Evolutionary conservation across 306 rosid species (phyloP).

Genomic region (Quercus suber): DNA sequence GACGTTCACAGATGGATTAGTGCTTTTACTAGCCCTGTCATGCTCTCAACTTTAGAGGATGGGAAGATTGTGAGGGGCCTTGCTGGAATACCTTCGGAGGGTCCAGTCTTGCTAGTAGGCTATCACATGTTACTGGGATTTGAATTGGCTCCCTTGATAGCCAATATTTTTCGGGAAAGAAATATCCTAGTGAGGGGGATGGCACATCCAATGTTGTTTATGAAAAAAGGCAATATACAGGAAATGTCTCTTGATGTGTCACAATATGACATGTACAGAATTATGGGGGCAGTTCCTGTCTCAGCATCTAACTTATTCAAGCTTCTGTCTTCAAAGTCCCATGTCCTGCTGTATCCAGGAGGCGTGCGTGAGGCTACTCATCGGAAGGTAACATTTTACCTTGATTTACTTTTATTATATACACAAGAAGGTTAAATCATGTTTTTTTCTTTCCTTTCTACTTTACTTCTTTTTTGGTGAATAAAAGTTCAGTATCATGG

Average conservation of each 20-base stretch:
- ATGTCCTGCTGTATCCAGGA: constrained; percentile 76
- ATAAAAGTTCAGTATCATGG: background rate
- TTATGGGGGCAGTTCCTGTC: constrained; percentile 91
- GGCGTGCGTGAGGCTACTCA: constrained; percentile 97
- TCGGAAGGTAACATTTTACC: constrained; percentile 55
- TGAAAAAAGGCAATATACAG: background rate
- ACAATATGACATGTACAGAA: constrained; percentile 43
- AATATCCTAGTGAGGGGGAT: constrained; percentile 65
- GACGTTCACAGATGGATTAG: constrained; percentile 39
- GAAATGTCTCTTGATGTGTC: constrained; percentile 52
- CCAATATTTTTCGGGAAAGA: constrained; percentile 39
- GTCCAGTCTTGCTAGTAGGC: constrained; percentile 86
- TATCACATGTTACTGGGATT: constrained; percentile 86
- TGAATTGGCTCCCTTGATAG: constrained; percentile 52
- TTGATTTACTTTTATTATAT: background rate
- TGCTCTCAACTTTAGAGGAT: constrained; percentile 76
- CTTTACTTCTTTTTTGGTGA: background rate
- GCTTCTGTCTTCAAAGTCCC: constrained; percentile 79
- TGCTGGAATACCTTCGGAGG: constrained; percentile 82
- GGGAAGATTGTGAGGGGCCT: constrained; percentile 78
- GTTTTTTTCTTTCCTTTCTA: background rate
- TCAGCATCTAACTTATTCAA: constrained; percentile 57
- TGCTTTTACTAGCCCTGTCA: constrained; percentile 55
- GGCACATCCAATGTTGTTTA: constrained; percentile 81
- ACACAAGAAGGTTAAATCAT: background rate